Conservation (phyloP, 352 stramenopile species). For the Phytophthora agathidicida region DNA sequence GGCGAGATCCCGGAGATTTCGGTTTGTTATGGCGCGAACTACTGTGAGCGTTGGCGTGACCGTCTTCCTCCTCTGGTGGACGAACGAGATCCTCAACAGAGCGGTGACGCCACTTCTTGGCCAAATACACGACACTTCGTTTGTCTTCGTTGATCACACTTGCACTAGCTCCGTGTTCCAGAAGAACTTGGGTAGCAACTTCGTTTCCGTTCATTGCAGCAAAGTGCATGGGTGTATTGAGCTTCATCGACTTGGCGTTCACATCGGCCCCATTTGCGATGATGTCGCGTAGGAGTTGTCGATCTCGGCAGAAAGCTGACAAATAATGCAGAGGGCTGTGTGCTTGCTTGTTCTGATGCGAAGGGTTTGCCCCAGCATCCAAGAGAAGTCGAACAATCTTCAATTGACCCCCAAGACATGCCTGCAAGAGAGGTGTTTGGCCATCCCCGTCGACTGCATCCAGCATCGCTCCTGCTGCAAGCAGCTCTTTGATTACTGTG, state of each 20-base stretch:
- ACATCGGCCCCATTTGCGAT: constrained; percentile 61
- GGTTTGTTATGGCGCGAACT: constrained; percentile 8
- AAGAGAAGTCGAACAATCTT: constrained; percentile 57
- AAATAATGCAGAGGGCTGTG: constrained; percentile 73
- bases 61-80: constrained; percentile 42
- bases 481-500: constrained; percentile 48
- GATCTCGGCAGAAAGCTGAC: constrained; percentile 64
- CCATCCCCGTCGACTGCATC: constrained; percentile 68
- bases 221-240: constrained; percentile 80
- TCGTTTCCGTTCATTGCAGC: constrained; percentile 82
- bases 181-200: constrained; percentile 58
- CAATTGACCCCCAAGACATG: constrained; percentile 60
- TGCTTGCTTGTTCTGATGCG: constrained; percentile 74
- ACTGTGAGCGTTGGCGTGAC: constrained; percentile 7
- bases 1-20: constrained; percentile 19
- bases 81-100: constrained; percentile 61
- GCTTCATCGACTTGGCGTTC: constrained; percentile 72
- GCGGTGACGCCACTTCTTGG: constrained; percentile 78
- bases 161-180: constrained; percentile 62
- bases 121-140: constrained; percentile 71
- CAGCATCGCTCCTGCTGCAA: constrained; percentile 52
- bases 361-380: constrained; percentile 50
- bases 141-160: constrained; percentile 82
- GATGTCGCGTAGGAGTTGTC: constrained; percentile 49
- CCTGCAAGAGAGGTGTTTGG: constrained; percentile 64